A percentile compares a stretch with the other conserved stretches of the same genome.
Conservation (phyloP, 73 alveolate genomes). For the Symbiodinium pilosum region DNA sequence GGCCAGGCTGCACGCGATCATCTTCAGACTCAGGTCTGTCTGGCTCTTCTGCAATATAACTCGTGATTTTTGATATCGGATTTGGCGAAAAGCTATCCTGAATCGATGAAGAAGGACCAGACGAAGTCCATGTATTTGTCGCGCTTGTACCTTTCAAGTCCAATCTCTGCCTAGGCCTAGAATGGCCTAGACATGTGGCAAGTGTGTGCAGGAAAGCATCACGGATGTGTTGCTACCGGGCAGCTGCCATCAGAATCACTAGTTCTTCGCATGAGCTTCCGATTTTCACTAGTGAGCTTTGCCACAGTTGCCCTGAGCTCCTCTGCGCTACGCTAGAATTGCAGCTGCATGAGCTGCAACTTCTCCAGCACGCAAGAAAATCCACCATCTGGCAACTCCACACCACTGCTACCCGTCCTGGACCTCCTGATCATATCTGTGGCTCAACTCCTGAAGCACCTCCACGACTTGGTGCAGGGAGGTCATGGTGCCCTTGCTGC, state of each 20-base stretch:
- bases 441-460: neutral
- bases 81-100: neutral
- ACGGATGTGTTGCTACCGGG: neutral
- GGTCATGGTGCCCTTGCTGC: neutral
- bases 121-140: neutral
- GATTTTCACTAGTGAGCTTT: constrained; percentile 62
- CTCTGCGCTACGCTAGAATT: neutral
- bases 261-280: constrained; percentile 11
- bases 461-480: neutral
- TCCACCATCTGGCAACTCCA: neutral
- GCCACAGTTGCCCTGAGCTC: constrained; percentile 64
- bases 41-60: neutral
- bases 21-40: constrained; percentile 2
- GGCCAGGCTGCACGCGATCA: neutral
- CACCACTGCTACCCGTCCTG: neutral
- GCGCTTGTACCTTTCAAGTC: neutral
- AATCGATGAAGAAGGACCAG: neutral
- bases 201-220: neutral
- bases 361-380: neutral
- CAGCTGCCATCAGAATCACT: neutral
- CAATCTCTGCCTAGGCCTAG: neutral
- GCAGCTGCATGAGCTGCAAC: neutral
- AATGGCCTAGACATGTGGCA: neutral
- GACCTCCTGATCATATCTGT: neutral
- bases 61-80: neutral